A percentile compares a stretch with the other conserved stretches of the same genome.
Evolutionary conservation across 768 basidiomycete genomes (phyloP).

Genomic region (Pleurotus citrinopileatus): DNA sequence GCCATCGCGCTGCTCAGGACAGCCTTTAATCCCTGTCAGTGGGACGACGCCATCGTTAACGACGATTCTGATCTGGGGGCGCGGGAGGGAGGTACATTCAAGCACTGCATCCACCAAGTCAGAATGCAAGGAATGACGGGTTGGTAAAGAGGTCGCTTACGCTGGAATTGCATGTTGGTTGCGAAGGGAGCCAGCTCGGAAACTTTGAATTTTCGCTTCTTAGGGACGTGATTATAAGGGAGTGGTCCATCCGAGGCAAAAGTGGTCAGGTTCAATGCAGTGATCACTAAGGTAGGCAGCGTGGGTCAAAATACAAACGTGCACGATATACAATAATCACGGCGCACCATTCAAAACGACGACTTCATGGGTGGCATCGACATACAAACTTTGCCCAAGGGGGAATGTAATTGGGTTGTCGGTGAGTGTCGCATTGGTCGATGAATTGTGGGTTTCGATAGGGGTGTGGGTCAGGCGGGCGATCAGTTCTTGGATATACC

Average conservation of each 20-base stretch:
- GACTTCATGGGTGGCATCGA: slow-evolving; percentile 92
- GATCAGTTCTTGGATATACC: slow-evolving; percentile 80
- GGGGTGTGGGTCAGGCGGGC: slow-evolving; percentile 79
- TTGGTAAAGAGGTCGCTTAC: slow-evolving; percentile 36
- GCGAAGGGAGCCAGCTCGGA: slow-evolving; percentile 84
- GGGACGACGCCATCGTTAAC: slow-evolving; percentile 88
- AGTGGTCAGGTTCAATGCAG: slow-evolving; percentile 79
- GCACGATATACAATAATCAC: slow-evolving; percentile 3
- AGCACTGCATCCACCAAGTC: slow-evolving; percentile 46
- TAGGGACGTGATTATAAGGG: slow-evolving; percentile 68
- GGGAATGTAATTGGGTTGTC: slow-evolving; percentile 69
- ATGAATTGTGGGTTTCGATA: slow-evolving; percentile 69
- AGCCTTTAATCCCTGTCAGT: slow-evolving; percentile 73
- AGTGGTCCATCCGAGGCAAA: slow-evolving; percentile 74
- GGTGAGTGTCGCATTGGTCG: slow-evolving; percentile 82
- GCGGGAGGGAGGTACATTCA: slow-evolving; percentile 47
- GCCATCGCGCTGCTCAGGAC: slow-evolving; percentile 69
- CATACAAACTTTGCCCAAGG: slow-evolving; percentile 69
- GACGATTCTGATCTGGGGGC: slow-evolving; percentile 73
- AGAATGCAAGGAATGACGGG: slow-evolving; percentile 7
- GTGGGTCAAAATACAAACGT: slow-evolving; percentile 1
- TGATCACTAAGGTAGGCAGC: slow-evolving; percentile 52
- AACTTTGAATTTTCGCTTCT: slow-evolving; percentile 63
- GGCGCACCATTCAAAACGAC: slow-evolving; percentile 76
- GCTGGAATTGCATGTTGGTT: slow-evolving; percentile 86